phyloP scores from a whole-genome alignment of 208 protist genomes.

The Acanthamoeba royreba region DNA sequence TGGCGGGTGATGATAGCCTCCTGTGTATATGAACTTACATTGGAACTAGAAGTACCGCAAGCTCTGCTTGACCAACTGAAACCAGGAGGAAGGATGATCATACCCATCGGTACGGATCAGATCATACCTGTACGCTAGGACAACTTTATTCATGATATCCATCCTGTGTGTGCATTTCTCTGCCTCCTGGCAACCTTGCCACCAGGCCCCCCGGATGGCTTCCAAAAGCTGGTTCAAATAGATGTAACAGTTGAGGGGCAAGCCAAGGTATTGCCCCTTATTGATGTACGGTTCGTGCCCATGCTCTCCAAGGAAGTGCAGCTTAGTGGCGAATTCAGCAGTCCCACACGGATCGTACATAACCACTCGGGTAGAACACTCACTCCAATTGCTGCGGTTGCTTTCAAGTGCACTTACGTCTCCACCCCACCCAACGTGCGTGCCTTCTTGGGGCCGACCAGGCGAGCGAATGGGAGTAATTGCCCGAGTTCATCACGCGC shows the following conservation, averaged over 20 bases:
- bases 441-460: not conserved
- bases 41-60: constrained; percentile 39
- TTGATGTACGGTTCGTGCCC: constrained; percentile 46
- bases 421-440: no score
- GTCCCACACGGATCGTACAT: not conserved
- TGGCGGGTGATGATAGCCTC: not conserved
- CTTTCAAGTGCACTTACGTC: not conserved
- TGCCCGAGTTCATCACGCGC: not conserved
- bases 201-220: not conserved
- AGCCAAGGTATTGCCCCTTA: not conserved
- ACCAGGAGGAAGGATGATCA: constrained; percentile 63
- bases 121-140: no score
- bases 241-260: not conserved
- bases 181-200: not conserved
- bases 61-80: constrained; percentile 71
- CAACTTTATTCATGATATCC: not conserved
- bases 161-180: no score
- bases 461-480: not conserved
- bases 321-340: constrained; percentile 40
- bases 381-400: not conserved
- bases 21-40: not conserved
- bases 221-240: not conserved
- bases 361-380: not conserved
- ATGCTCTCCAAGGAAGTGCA: not conserved
- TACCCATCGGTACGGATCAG: constrained; percentile 65